Percentiles rank a stretch among this genome's conserved stretches.
phyloP scores from a whole-genome alignment of 75 land plant genomes.

The Cryptomeria japonica region DNA sequence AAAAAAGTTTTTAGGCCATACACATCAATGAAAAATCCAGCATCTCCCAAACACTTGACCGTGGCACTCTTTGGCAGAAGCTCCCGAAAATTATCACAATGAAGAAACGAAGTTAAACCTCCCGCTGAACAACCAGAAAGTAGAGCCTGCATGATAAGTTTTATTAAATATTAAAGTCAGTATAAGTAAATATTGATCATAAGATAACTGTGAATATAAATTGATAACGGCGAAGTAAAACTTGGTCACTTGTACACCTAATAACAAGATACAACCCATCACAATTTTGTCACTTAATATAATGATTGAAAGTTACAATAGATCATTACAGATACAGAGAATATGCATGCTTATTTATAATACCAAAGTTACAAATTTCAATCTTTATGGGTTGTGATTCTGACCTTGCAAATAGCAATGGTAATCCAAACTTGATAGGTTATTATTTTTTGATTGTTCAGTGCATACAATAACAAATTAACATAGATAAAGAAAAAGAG shows the following conservation, averaged over 20 bases:
- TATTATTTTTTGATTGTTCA: background rate
- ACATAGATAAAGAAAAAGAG: background rate
- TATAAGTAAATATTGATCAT: background rate
- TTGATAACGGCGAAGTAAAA: background rate
- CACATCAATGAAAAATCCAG: conserved; percentile 77
- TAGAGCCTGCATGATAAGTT: conserved; percentile 51
- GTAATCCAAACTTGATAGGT: background rate
- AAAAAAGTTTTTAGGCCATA: conserved; percentile 20
- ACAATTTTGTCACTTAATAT: background rate
- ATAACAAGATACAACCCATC: background rate
- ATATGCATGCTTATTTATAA: background rate
- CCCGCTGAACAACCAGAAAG: conserved; percentile 95
- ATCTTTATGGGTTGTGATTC: background rate
- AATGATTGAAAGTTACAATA: background rate
- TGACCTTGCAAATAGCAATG: background rate
- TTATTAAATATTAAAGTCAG: background rate
- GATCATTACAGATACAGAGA: background rate
- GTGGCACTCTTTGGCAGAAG: conserved; percentile 43
- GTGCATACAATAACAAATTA: background rate
- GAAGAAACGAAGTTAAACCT: conserved; percentile 77
- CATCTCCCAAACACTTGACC: conserved; percentile 80
- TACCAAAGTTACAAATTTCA: background rate
- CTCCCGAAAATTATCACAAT: conserved; percentile 64
- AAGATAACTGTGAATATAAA: background rate
- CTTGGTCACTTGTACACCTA: too few species aligned